phyloP scores from a whole-genome alignment of 805 yeast species.

The Ogataea kodamae region DNA sequence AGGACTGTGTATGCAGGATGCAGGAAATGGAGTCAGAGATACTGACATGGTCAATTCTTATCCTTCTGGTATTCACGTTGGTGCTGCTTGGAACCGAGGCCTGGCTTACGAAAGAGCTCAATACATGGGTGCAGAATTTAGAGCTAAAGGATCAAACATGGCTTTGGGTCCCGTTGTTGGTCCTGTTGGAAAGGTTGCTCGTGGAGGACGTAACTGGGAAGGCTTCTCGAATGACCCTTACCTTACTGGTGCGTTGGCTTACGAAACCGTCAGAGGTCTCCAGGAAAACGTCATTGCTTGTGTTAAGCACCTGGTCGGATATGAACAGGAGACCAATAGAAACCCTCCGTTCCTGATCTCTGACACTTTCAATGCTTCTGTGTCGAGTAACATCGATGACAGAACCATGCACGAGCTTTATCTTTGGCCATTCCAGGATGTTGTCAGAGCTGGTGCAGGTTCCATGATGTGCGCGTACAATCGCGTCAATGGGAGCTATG shows the following conservation, averaged over 20 bases:
- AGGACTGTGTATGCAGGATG: constrained; percentile 57
- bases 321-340: constrained; percentile 61
- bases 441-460: constrained; percentile 56
- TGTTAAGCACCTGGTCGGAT: constrained; percentile 53
- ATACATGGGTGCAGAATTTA: constrained; percentile 55
- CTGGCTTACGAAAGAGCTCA: constrained; percentile 51
- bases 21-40: constrained; percentile 56
- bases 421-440: constrained; percentile 66
- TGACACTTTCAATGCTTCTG: constrained; percentile 40
- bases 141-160: constrained; percentile 51
- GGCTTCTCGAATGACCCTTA: constrained; percentile 62
- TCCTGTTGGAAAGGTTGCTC: constrained; percentile 59
- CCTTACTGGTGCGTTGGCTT: constrained; percentile 54
- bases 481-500: constrained; percentile 50
- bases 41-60: constrained; percentile 55
- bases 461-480: constrained; percentile 60
- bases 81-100: constrained; percentile 52
- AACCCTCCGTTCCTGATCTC: constrained; percentile 37
- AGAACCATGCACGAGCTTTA: constrained; percentile 59
- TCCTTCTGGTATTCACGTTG: constrained; percentile 59
- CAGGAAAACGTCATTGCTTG: constrained; percentile 59
- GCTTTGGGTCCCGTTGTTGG: constrained; percentile 57
- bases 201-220: constrained; percentile 66
- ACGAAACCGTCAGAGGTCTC: constrained; percentile 49
- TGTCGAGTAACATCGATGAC: constrained; percentile 51